Percentiles rank a stretch among this genome's conserved stretches.
These are phyloP conservation scores for Globisporangium polare DNA, from an alignment of 352 stramenopile genomes.

Conservation along the genomic window DNA sequence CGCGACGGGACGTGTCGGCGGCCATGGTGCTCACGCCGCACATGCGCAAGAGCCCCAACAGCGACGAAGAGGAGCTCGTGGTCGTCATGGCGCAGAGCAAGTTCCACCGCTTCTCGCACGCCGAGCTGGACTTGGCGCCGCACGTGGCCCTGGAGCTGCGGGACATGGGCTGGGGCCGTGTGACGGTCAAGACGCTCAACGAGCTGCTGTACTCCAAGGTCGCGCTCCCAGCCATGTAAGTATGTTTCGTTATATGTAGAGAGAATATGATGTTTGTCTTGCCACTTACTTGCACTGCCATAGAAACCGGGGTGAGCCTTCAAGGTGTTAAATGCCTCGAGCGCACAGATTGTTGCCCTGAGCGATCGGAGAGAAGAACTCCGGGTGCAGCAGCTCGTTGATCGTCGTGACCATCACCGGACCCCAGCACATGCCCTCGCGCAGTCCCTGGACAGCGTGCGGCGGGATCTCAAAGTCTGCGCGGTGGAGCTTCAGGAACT, in stretches of 20 bases:
- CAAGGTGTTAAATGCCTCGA: not conserved
- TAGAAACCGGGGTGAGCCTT: too few relatives aligned
- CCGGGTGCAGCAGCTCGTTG: not conserved
- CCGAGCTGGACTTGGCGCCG: not conserved
- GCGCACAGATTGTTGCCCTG: not conserved
- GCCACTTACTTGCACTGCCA: not conserved
- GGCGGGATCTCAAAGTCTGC: not conserved
- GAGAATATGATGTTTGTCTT: not conserved
- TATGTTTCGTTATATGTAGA: not conserved
- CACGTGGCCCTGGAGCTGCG: not conserved
- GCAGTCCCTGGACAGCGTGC: not conserved
- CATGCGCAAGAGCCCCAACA: not conserved
- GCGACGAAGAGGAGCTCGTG: not conserved
- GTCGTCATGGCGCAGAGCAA: not conserved
- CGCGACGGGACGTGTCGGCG: not conserved
- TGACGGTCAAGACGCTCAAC: not conserved
- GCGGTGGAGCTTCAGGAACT: not conserved
- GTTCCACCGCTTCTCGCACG: not conserved
- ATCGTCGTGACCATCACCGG: conserved; percentile 5
- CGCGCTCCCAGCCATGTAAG: not conserved
- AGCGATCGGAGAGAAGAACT: too few relatives aligned
- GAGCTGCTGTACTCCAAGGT: not conserved
- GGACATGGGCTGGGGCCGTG: not conserved
- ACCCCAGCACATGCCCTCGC: conserved; percentile 5
- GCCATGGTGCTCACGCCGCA: not conserved